A percentile compares a stretch with the other conserved stretches of the same genome.
These are phyloP conservation scores for Boletus rex-veris DNA, from an alignment of 768 basidiomycete genomes.

Conservation along the genomic window DNA sequence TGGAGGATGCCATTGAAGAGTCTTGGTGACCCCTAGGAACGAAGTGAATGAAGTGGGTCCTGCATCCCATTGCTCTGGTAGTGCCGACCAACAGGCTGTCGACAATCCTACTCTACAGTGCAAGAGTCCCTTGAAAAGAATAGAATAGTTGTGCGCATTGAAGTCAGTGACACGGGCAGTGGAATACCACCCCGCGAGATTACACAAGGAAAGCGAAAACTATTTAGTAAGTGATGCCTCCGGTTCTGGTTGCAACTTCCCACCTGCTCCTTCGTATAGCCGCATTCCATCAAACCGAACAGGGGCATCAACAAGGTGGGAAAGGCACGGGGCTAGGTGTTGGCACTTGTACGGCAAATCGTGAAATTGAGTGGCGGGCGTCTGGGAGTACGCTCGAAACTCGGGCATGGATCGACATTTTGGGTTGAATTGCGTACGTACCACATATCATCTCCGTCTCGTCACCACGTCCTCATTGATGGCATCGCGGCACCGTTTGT, in stretches of 20 bases:
- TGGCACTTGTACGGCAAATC: conserved; percentile 76
- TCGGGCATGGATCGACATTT: conserved; percentile 75
- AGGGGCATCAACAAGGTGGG: conserved; percentile 69
- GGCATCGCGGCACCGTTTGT: conserved; percentile 2
- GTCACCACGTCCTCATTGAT: conserved; percentile 10
- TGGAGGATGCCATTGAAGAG: conserved; percentile 25
- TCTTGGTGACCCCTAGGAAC: conserved; percentile 32
- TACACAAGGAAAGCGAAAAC: conserved; percentile 60
- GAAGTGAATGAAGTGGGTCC: conserved; percentile 33
- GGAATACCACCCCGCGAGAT: conserved; percentile 67
- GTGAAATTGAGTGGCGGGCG: conserved; percentile 73
- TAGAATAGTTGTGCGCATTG: conserved; percentile 77
- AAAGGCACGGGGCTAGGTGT: conserved; percentile 69
- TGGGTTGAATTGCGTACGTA: conserved; percentile 75
- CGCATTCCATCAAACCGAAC: conserved; percentile 76
- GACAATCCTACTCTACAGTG: neutral
- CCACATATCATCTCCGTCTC: conserved; percentile 10
- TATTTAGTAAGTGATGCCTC: conserved; percentile 57
- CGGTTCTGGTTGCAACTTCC: conserved; percentile 2
- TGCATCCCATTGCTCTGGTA: neutral
- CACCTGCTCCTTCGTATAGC: conserved; percentile 35
- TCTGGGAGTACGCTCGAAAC: conserved; percentile 62
- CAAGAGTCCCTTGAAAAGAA: conserved; percentile 37
- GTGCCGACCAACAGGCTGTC: neutral
- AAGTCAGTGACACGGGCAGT: conserved; percentile 73